Evolutionary conservation across 768 basidiomycete species (phyloP), one percentile per base, ranked within the genome.

Genomic region (Mycena vitilis): DNA sequence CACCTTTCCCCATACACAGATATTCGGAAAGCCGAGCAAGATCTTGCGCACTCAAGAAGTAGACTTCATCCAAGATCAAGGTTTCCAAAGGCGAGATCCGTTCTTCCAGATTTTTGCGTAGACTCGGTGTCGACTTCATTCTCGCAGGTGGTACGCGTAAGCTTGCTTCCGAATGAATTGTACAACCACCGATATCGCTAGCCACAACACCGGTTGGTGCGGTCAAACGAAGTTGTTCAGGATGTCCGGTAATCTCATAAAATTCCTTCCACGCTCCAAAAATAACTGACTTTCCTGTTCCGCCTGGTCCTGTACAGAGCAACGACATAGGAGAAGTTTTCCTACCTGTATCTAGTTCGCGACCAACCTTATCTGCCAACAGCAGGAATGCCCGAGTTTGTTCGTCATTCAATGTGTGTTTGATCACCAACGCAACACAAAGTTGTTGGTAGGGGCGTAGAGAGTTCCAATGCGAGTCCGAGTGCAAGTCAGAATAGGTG

Each of bases 181-280:
- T 75, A n/a, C 36, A 63, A 6, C 74, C 74, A 9, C 63, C 60
- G 22, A 75, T 72, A 59, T 74, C 70, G 53, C 69, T 73, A 0
- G 74, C 74, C 54, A 73, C 74, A 38, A 73, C 69, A 47, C 74
- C 74, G 5, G 74, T 75, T 2, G 66, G 68, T 42, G 74, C 72
- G 7, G 70, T 68, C 1, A 75, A 38, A 13, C 66, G 30, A 15
- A 74, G 48, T 15, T 37, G 53, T 11, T 60, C 13, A 8, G 22
- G 30, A 36, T 69, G 42, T 5, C 56, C 30, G 30, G 30, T 30
- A 5, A 30, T 30, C 5, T 30, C 30, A 30, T 30, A 30, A 5
- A 30, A 30, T 30, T 30, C 30, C 5, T 30, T 30, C 30, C 30
- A 30, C 2, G 30, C 30, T 30, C 30, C 30, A 5, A 30, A 30